Conservation (phyloP, 331 rosid species). For the Quercus tomentella region DNA sequence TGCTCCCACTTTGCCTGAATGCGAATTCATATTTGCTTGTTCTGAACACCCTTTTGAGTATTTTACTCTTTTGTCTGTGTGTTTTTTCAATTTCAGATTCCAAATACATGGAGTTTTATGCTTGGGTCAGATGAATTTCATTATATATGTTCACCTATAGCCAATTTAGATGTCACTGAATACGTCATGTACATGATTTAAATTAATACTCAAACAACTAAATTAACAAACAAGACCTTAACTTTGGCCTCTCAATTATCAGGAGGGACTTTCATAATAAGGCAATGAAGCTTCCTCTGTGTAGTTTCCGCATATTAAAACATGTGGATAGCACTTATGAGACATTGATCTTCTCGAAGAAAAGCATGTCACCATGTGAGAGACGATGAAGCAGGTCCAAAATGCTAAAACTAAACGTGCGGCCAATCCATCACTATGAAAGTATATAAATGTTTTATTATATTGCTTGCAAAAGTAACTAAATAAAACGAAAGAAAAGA, state of each 20-base stretch:
- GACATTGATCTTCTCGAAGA: background rate
- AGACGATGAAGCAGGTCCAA: background rate
- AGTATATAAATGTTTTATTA: background rate
- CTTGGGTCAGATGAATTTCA: background rate
- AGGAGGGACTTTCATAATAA: background rate
- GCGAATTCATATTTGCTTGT: no score
- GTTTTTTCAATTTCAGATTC: no score
- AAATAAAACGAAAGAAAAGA: no score
- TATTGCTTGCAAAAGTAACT: no score
- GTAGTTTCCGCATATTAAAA: background rate
- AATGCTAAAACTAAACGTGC: background rate
- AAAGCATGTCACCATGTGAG: background rate
- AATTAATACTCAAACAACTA: background rate
- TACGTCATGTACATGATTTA: no score
- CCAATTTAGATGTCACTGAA: background rate
- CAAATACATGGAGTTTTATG: background rate
- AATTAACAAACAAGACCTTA: background rate
- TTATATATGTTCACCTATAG: background rate
- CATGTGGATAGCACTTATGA: background rate
- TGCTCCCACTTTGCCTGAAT: background rate
- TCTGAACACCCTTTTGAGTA: no score
- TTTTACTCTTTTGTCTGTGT: no score
- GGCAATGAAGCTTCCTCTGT: background rate
- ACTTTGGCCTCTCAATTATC: background rate
- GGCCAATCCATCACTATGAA: background rate